Evolutionary conservation across 1,284 basidiomycete genomes (phyloP).

Genomic region (Puccinia triticina): DNA sequence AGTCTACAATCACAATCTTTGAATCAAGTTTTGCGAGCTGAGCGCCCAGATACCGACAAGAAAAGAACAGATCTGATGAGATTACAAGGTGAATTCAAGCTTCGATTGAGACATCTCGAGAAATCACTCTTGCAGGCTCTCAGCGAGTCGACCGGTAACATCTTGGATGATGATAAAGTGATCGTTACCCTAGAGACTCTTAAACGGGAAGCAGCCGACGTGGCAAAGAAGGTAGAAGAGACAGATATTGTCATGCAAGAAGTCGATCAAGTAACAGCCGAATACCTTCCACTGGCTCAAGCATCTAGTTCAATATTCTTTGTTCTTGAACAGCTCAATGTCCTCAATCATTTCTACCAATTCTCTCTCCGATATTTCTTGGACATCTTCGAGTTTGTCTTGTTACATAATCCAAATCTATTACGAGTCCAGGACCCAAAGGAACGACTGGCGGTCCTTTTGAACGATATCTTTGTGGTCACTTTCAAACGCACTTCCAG

Average conservation of each 20-base stretch:
- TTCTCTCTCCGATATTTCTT: slow-evolving; percentile 98
- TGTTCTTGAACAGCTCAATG: slow-evolving; percentile 88
- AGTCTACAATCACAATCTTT: slow-evolving; percentile 97
- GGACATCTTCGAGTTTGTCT: slow-evolving; percentile 93
- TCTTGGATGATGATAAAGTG: slow-evolving; percentile 98
- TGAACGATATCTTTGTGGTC: slow-evolving; percentile 86
- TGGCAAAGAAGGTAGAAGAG: slow-evolving; percentile 94
- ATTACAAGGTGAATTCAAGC: slow-evolving; percentile 94
- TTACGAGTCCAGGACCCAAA: slow-evolving; percentile 74
- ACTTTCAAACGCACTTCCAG: slow-evolving; percentile 88
- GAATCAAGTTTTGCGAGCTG: slow-evolving; percentile 94
- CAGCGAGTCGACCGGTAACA: slow-evolving; percentile 95
- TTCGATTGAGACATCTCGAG: slow-evolving; percentile 88
- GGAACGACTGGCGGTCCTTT: slow-evolving; percentile 77
- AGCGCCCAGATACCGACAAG: slow-evolving; percentile 93
- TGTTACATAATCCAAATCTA: slow-evolving; percentile 87
- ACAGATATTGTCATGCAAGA: slow-evolving; percentile 94
- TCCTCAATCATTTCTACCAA: slow-evolving; percentile 97
- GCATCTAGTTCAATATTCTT: slow-evolving; percentile 98
- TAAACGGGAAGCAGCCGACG: slow-evolving; percentile 95
- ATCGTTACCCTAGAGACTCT: slow-evolving; percentile 95
- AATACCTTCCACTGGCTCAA: slow-evolving; percentile 92
- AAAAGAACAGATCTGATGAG: slow-evolving; percentile 99
- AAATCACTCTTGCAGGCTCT: slow-evolving; percentile 90
- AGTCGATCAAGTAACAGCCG: slow-evolving; percentile 90